Evolutionary conservation across 73 alveolate species (phyloP), one percentile per base, ranked within the genome.

Genomic region (Blepharisma stoltei): DNA sequence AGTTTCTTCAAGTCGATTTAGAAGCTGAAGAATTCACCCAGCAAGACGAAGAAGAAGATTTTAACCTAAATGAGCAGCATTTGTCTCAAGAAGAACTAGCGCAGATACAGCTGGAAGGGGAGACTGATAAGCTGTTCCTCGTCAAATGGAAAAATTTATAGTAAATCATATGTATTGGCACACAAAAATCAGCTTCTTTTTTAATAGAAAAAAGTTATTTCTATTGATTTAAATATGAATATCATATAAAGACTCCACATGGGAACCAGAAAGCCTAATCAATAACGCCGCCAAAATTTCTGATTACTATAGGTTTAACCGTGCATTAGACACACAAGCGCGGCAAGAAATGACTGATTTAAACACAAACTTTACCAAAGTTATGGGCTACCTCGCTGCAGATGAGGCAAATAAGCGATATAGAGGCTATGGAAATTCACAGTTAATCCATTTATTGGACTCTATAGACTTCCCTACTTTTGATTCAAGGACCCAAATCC

Each of bases 131-230:
- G 21, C 82, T 91, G 1, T 91, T 88, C 80, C 83, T 89, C 6
- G 88, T 91, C 23, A 91, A 91, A 69, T 91, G 97, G 97, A 89
- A 83, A 69, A 83, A 83, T 76, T 73, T 91, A n/a, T n/a, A n/a
- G n/a, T n/a, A n/a, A n/a, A n/a, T n/a, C n/a, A n/a, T n/a, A n/a
- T n/a, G n/a, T n/a, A n/a, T n/a, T n/a, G n/a, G n/a, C n/a, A n/a
- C n/a, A n/a, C n/a, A n/a, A n/a, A n/a, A n/a, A n/a, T n/a, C n/a
- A n/a, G n/a, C n/a, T n/a, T n/a, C n/a, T n/a, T n/a, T n/a, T n/a
- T n/a, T n/a, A n/a, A n/a, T n/a, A n/a, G n/a, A n/a, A n/a, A n/a
- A n/a, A n/a, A n/a, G n/a, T n/a, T n/a, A n/a, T n/a, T n/a, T n/a
- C n/a, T n/a, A n/a, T n/a, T n/a, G n/a, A n/a, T n/a, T n/a, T n/a